Evolutionary conservation across 2,329 filamentous ascomycete genomes (phyloP).

Genomic region (Cytospora paraplurivora): DNA sequence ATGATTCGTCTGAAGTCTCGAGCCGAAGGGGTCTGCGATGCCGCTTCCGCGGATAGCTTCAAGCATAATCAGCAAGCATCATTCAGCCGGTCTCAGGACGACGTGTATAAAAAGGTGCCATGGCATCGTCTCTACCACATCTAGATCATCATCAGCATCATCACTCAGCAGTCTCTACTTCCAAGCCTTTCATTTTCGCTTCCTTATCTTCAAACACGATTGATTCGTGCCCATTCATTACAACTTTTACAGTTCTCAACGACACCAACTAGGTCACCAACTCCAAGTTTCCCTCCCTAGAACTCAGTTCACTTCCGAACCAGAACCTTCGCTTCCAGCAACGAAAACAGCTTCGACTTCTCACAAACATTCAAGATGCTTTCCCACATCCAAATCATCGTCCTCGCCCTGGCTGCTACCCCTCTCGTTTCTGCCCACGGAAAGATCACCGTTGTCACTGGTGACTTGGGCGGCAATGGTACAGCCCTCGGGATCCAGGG

Average conservation of each 20-base stretch:
- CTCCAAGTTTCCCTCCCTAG: constrained; percentile 13
- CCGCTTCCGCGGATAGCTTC: not conserved
- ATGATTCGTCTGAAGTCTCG: constrained; percentile 11
- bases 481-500: constrained; percentile 44
- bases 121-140: not conserved
- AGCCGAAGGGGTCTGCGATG: not conserved
- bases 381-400: constrained; percentile 33
- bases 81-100: not conserved
- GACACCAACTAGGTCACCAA: not conserved
- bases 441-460: constrained; percentile 34
- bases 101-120: constrained; percentile 10
- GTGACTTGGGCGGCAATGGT: constrained; percentile 43
- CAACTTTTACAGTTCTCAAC: not conserved
- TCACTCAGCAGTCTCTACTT: constrained; percentile 14
- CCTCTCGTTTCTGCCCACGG: constrained; percentile 38
- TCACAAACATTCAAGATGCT: constrained; percentile 32
- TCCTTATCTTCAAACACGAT: constrained; percentile 10
- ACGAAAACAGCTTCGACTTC: not conserved
- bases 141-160: constrained; percentile 9
- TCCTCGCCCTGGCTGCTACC: constrained; percentile 31
- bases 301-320: not conserved
- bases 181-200: constrained; percentile 12
- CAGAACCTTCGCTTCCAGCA: not conserved
- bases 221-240: constrained; percentile 23
- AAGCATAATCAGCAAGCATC: constrained; percentile 5